Evolutionary conservation across 768 basidiomycete genomes (phyloP).

Genomic region (Suillus lakei): DNA sequence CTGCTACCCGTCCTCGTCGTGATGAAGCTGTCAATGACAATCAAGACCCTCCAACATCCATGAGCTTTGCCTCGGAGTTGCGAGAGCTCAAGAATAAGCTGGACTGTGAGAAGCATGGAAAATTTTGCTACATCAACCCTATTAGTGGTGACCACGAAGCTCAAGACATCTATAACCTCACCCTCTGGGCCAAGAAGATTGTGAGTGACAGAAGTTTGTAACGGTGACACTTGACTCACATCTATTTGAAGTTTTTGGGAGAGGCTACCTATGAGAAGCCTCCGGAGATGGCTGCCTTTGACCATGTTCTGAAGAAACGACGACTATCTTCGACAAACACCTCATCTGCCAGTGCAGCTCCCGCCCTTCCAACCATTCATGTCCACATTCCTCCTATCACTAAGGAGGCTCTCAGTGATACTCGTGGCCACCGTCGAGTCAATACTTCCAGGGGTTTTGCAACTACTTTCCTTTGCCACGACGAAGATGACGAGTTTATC

Average conservation of each 20-base stretch:
- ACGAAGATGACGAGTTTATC: too few relatives aligned
- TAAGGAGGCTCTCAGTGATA: too few relatives aligned
- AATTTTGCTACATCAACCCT: constrained; percentile 5
- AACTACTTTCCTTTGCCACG: too few relatives aligned
- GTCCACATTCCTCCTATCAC: too few relatives aligned
- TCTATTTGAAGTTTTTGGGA: background rate
- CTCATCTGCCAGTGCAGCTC: too few relatives aligned
- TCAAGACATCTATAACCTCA: background rate
- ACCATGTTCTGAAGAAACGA: too few relatives aligned
- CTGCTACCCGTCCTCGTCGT: background rate
- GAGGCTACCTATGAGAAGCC: constrained; percentile 2
- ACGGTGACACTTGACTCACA: background rate
- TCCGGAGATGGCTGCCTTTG: background rate
- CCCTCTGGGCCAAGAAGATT: constrained; percentile 3
- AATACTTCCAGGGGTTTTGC: too few relatives aligned
- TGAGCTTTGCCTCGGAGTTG: background rate
- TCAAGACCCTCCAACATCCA: background rate
- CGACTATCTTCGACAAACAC: too few relatives aligned
- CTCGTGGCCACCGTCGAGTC: too few relatives aligned
- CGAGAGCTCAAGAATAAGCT: constrained; percentile 1
- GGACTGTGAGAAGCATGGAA: background rate
- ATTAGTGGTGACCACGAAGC: constrained; percentile 1
- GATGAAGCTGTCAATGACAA: background rate
- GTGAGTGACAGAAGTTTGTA: background rate
- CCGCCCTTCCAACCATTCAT: too few relatives aligned